Base-by-base conservation (phyloP, 2,329 filamentous ascomycete genomes). In the Penicillium sp. region DNA sequence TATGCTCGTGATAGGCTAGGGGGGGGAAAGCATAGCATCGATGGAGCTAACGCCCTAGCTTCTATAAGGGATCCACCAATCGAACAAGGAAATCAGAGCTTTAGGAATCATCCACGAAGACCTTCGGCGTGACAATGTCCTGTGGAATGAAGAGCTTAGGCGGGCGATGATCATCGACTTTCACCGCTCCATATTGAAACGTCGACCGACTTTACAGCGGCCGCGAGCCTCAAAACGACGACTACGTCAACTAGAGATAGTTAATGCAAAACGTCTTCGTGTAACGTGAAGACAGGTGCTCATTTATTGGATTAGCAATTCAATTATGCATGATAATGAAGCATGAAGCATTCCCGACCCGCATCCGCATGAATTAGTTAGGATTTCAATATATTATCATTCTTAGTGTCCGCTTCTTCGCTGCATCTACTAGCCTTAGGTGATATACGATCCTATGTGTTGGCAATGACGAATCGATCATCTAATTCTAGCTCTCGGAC, bases 1-100 rank as follows among this genome's bases (percentile, higher is more conserved):
- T 58, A 75, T 75, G 68, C 67, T 76, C 2, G 61, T 76, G 0
- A 75, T 76, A 69, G 70, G 33, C 35, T 76, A 68, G 72, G 56
- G 51, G 19, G 60, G 59, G 13, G 45, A 42, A 37, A 42, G 47
- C 10, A 24, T 9, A 6, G 50, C 9, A 40, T 53, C 12, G 33
- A 37, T 53, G 8, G 50, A 53, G 19, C 42, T 53, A 2, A 53
- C 50, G 50, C 50, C 50, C 19, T 1, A 4, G 50, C 50, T 53
- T 40, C 50, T 53, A 17, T 5, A 42, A 19, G n/a, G 9, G 13
- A 30, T 38, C 12, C 28, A 35, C 17, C 3, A 7, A 47, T 37
- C 50, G 12, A 38, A 57, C 19, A 33, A 26, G 22, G 26, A 28
- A 33, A 53, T 53, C 19, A 53, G 33, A 53, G 33, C 51, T n/a